Evolutionary conservation across 2,329 filamentous ascomycete species (phyloP).

Genomic region (Sarocladiaceae sp.): DNA sequence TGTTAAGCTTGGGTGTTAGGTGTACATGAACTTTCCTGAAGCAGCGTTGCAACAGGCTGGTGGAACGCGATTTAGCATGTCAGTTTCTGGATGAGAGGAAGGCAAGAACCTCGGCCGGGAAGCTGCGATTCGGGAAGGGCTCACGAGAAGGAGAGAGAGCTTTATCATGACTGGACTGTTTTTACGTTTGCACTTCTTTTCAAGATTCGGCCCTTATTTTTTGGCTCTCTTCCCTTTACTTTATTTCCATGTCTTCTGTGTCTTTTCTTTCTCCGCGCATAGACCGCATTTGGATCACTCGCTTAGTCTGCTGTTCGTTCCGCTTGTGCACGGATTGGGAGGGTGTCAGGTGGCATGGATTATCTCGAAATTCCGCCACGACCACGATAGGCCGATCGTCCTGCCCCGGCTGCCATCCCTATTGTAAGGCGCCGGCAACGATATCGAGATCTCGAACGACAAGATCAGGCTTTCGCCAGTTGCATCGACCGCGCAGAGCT

Average conservation of each 20-base stretch:
- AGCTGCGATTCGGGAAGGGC: conserved; percentile 22
- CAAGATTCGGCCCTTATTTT: conserved; percentile 5
- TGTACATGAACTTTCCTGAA: not conserved
- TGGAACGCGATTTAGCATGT: conserved; percentile 4
- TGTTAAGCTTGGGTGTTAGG: conserved; percentile 59
- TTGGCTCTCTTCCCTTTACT: conserved; percentile 15
- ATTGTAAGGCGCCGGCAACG: too few species aligned
- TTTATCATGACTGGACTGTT: conserved; percentile 22
- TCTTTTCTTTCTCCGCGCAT: conserved; percentile 24
- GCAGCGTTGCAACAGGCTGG: not conserved
- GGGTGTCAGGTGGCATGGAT: too few species aligned
- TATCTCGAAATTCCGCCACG: too few species aligned
- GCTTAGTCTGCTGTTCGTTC: conserved; percentile 11
- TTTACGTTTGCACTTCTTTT: conserved; percentile 21
- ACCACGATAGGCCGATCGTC: too few species aligned
- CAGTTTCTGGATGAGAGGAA: not conserved
- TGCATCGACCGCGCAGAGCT: too few species aligned
- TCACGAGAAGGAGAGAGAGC: conserved; percentile 15
- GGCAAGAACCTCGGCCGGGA: conserved; percentile 9
- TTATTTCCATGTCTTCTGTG: conserved; percentile 19
- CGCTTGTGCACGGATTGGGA: too few species aligned
- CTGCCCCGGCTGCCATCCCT: too few species aligned
- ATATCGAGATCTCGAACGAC: too few species aligned
- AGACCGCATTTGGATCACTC: conserved; percentile 31
- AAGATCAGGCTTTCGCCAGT: too few species aligned